Evolutionary conservation across 1,139 yeast species (phyloP).

Genomic region (Zhuliangozyma blackwelliae): DNA sequence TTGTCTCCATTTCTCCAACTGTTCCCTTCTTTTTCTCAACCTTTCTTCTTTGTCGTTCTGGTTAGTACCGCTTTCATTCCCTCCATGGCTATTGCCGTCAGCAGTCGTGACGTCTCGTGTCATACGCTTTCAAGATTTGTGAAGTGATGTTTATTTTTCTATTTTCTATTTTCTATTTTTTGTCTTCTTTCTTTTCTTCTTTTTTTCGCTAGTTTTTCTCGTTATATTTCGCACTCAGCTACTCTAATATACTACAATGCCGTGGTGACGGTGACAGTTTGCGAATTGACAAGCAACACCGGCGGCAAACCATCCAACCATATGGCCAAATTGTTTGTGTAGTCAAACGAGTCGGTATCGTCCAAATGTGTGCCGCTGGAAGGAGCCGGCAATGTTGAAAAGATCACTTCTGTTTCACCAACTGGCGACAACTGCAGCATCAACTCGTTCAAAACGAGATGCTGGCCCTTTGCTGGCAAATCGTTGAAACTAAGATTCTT

Average conservation of each 20-base stretch:
- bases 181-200: too few relatives aligned
- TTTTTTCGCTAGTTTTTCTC: too few relatives aligned
- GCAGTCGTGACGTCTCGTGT: background rate
- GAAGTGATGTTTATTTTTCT: too few relatives aligned
- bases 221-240: too few relatives aligned
- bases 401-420: conserved; percentile 62
- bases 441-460: conserved; percentile 77
- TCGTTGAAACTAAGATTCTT: conserved; percentile 64
- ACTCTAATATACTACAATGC: conserved; percentile 45
- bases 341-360: conserved; percentile 66
- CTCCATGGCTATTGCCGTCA: background rate
- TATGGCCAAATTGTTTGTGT: conserved; percentile 68
- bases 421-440: conserved; percentile 60
- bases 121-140: conserved; percentile 1
- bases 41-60: conserved; percentile 29
- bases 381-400: conserved; percentile 90
- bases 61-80: conserved; percentile 7
- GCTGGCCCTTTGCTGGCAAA: conserved; percentile 88
- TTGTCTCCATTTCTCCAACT: conserved; percentile 38
- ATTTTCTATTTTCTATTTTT: background rate
- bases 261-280: conserved; percentile 93
- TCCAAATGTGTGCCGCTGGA: conserved; percentile 72
- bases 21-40: conserved; percentile 33
- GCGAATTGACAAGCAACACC: conserved; percentile 74
- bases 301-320: conserved; percentile 88